Percentiles rank a stretch among this genome's conserved stretches.
These are phyloP conservation scores for Aegilops umbellulata DNA, from an alignment of 176 grass and related monocot species.

Conservation along the genomic window DNA sequence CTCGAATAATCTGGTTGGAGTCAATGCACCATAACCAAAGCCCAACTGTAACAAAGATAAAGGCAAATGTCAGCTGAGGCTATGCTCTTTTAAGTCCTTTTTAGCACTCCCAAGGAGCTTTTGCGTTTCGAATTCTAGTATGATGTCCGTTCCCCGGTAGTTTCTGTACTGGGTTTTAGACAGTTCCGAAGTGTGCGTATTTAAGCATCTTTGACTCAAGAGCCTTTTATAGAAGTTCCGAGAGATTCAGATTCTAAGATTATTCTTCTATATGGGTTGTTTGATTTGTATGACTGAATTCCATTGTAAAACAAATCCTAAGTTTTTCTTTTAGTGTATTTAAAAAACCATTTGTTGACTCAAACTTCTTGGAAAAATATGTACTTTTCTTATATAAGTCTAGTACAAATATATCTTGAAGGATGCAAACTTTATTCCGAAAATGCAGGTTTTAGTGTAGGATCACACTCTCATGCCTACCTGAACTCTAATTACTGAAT, in stretches of 20 bases:
- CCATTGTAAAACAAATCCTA: neutral
- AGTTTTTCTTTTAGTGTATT: neutral
- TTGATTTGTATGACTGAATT: neutral
- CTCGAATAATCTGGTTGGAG: constrained; percentile 16
- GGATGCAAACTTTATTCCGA: neutral
- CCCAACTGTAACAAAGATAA: neutral
- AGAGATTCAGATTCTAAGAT: neutral
- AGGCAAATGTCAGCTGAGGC: neutral
- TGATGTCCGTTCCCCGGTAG: too few species aligned
- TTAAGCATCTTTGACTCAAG: neutral
- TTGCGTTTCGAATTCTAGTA: too few species aligned
- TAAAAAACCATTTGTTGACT: neutral
- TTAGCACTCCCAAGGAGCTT: constrained; percentile 1
- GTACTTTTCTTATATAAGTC: neutral
- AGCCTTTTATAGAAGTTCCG: neutral
- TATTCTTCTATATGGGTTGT: neutral
- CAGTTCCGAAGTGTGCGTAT: neutral
- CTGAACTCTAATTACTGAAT: neutral
- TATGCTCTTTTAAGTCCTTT: constrained; percentile 35
- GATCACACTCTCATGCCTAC: neutral
- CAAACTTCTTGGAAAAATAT: too few species aligned
- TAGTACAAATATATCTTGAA: neutral
- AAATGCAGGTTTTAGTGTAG: neutral
- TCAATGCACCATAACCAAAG: constrained; percentile 11
- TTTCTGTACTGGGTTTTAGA: neutral